phyloP scores from a whole-genome alignment of 306 rosid genomes.

The Datisca glomerata region DNA sequence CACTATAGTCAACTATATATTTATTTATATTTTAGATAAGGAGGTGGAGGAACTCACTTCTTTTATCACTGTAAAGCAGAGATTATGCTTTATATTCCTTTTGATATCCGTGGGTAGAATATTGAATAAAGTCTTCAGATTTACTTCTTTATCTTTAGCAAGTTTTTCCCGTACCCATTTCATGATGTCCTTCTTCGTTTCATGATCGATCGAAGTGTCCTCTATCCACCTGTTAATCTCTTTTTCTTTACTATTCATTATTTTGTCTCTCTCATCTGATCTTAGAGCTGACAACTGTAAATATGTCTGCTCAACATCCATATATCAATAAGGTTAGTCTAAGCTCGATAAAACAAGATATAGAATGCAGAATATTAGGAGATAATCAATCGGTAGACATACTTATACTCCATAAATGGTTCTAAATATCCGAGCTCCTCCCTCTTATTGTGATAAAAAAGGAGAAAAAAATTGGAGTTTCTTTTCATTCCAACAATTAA shows the following conservation, averaged over 20 bases:
- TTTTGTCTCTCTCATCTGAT: background rate
- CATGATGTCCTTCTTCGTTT: constrained; percentile 4
- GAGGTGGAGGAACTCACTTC: constrained; percentile 4
- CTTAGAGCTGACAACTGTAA: background rate
- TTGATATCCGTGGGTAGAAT: background rate
- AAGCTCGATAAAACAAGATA: too few species aligned
- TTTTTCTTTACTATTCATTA: constrained; percentile 1
- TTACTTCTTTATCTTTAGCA: constrained; percentile 1
- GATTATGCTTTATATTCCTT: constrained; percentile 27
- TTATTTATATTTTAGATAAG: too few species aligned
- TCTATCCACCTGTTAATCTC: constrained; percentile 12
- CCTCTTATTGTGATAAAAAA: too few species aligned
- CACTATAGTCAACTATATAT: too few species aligned
- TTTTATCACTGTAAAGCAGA: constrained; percentile 19
- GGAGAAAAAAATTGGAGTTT: too few species aligned
- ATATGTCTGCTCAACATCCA: too few species aligned
- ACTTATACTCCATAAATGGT: too few species aligned
- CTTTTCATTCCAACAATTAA: too few species aligned
- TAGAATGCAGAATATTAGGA: too few species aligned
- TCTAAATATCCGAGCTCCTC: too few species aligned
- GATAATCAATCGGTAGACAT: too few species aligned
- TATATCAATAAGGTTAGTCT: too few species aligned
- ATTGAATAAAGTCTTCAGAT: background rate
- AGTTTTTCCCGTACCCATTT: background rate
- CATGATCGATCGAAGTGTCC: background rate